Conservation (phyloP, 2,329 filamentous ascomycete genomes). For the Alternaria solani region DNA sequence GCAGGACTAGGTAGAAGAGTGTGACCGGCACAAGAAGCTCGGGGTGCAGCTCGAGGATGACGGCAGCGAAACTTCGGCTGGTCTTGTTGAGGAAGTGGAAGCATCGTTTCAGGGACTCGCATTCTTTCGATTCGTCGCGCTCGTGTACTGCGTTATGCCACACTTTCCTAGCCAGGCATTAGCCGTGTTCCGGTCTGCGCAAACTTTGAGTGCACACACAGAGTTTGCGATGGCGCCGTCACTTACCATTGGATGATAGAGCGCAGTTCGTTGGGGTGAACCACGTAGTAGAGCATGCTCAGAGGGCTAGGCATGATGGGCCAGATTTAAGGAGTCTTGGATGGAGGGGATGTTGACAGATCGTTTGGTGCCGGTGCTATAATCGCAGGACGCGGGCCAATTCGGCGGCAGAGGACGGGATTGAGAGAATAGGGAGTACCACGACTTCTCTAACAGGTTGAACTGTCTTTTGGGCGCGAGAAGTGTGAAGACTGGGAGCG, state of each 20-base stretch:
- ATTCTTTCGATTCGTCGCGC: conserved; percentile 79
- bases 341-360: conserved; percentile 15
- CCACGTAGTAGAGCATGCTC: conserved; percentile 72
- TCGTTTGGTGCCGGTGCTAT: conserved; percentile 2
- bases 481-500: conserved; percentile 3
- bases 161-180: conserved; percentile 73
- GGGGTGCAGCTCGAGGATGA: conserved; percentile 95
- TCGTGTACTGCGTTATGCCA: conserved; percentile 95
- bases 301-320: conserved; percentile 50
- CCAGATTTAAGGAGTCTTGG: conserved; percentile 22
- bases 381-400: conserved; percentile 14
- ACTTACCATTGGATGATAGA: conserved; percentile 89
- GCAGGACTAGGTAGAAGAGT: conserved; percentile 91
- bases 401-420: conserved; percentile 1
- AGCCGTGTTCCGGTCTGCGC: conserved; percentile 12
- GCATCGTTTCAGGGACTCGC: conserved; percentile 77
- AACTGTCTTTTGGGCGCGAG: conserved; percentile 2
- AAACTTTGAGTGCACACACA: neutral
- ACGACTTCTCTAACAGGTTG: neutral
- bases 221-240: neutral
- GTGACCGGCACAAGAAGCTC: conserved; percentile 89
- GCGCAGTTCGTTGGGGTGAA: conserved; percentile 80
- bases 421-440: neutral
- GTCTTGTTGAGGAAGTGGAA: conserved; percentile 87
- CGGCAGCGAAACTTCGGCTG: conserved; percentile 89